Conservation (phyloP, 169 alveolate species). For the Eimeria necatrix region DNA sequence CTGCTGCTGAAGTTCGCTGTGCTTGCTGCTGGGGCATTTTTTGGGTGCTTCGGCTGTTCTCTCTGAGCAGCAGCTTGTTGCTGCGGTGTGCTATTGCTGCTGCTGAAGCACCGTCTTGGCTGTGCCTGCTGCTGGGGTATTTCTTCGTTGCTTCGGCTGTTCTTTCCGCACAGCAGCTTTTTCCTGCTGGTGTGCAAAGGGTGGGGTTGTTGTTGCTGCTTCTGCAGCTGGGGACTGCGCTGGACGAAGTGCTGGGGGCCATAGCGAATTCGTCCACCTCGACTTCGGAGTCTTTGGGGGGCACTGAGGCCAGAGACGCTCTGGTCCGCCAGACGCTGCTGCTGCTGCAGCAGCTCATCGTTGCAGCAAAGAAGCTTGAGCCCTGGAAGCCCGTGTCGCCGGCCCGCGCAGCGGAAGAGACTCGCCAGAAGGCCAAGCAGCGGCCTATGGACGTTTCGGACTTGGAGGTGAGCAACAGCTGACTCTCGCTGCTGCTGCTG, state of each 20-base stretch:
- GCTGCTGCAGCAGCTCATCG: constrained; percentile 57
- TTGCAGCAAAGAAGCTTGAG: constrained; percentile 30
- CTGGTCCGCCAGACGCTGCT: constrained; percentile 54
- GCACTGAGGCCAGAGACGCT: constrained; percentile 24
- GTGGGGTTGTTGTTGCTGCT: not conserved
- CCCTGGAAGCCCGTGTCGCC: constrained; percentile 71
- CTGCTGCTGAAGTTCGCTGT: constrained; percentile 1
- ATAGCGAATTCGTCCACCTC: constrained; percentile 46
- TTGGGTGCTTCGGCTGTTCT: not conserved
- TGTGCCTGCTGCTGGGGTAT: not conserved
- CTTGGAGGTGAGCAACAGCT: not conserved
- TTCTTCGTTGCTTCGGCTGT: not conserved
- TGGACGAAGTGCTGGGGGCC: constrained; percentile 67
- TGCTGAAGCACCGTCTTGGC: not conserved
- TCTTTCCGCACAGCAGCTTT: constrained; percentile 8
- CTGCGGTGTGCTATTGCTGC: not conserved
- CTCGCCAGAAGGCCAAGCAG: not conserved
- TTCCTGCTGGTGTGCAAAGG: not conserved
- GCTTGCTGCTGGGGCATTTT: not conserved
- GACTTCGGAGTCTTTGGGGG: constrained; percentile 30
- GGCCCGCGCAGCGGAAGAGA: constrained; percentile 38
- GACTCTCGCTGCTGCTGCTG: not conserved
- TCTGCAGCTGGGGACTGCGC: constrained; percentile 65
- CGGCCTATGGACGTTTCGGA: constrained; percentile 53
- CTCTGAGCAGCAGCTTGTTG: constrained; percentile 30